Evolutionary conservation across 805 yeast species (phyloP).

Genomic region (Teunomyces pallodes): DNA sequence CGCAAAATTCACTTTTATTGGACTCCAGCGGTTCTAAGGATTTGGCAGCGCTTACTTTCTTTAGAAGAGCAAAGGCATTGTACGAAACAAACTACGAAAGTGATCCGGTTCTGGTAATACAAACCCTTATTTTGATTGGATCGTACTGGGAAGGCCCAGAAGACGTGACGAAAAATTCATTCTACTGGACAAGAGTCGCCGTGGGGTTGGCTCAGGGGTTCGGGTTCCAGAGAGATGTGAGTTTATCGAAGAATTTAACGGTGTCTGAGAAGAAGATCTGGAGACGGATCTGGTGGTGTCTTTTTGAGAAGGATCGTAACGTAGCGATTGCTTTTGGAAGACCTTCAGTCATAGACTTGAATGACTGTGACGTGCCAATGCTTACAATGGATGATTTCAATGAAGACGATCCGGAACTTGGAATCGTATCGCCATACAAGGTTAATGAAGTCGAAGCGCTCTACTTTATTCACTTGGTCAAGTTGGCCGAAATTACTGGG

Average conservation of each 20-base stretch:
- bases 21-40: slow-evolving; percentile 53
- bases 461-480: slow-evolving; percentile 60
- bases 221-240: slow-evolving; percentile 66
- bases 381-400: slow-evolving; percentile 61
- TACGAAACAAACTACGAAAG: slow-evolving; percentile 68
- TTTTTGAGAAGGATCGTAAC: slow-evolving; percentile 67
- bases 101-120: slow-evolving; percentile 61
- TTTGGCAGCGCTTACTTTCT: slow-evolving; percentile 50
- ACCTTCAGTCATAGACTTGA: slow-evolving; percentile 64
- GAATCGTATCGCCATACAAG: slow-evolving; percentile 40
- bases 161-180: slow-evolving; percentile 61
- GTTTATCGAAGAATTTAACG: slow-evolving; percentile 38
- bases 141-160: slow-evolving; percentile 76
- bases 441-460: slow-evolving; percentile 49
- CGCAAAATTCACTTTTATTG: slow-evolving; percentile 49
- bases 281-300: slow-evolving; percentile 75
- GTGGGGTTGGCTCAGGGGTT: slow-evolving; percentile 69
- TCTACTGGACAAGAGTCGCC: slow-evolving; percentile 70
- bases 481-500: slow-evolving; percentile 69
- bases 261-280: slow-evolving; percentile 46
- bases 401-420: slow-evolving; percentile 45
- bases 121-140: slow-evolving; percentile 60
- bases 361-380: slow-evolving; percentile 78
- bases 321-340: slow-evolving; percentile 74
- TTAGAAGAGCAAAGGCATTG: slow-evolving; percentile 70